A percentile compares a stretch with the other conserved stretches of the same genome.
These are phyloP conservation scores for Phytophthora pistaciae DNA, from an alignment of 352 stramenopile genomes.

Conservation along the genomic window DNA sequence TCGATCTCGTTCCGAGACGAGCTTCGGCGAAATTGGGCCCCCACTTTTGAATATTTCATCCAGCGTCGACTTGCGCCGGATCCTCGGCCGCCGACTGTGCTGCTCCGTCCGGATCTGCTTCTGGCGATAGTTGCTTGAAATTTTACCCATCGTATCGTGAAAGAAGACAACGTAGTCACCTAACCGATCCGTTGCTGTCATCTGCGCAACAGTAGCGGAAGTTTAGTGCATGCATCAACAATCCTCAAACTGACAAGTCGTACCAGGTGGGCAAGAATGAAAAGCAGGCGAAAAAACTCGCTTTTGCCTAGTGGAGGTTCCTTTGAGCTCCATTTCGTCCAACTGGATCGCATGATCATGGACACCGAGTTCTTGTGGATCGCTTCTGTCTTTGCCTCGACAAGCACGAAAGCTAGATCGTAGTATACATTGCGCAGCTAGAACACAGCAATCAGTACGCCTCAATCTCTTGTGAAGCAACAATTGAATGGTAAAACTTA, in stretches of 20 bases:
- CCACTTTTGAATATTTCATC: slow-evolving; percentile 34
- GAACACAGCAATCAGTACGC: not conserved
- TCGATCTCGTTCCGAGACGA: slow-evolving; percentile 24
- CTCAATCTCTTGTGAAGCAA: not conserved
- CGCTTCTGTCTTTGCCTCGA: slow-evolving; percentile 81
- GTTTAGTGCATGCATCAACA: slow-evolving; percentile 9
- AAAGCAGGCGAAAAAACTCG: slow-evolving; percentile 76
- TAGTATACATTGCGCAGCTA: slow-evolving; percentile 77
- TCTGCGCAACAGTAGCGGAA: slow-evolving; percentile 40
- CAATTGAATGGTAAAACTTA: slow-evolving; percentile 22
- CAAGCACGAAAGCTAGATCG: slow-evolving; percentile 75
- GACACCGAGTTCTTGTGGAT: slow-evolving; percentile 84
- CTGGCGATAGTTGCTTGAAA: slow-evolving; percentile 54
- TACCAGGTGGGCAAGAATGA: slow-evolving; percentile 82
- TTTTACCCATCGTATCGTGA: slow-evolving; percentile 71
- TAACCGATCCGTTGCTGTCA: slow-evolving; percentile 74
- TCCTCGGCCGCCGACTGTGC: slow-evolving; percentile 28
- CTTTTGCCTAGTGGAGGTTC: slow-evolving; percentile 58
- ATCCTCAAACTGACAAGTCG: not conserved
- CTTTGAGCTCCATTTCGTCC: slow-evolving; percentile 75
- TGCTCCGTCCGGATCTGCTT: slow-evolving; percentile 42
- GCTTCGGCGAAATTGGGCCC: slow-evolving; percentile 8
- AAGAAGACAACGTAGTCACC: slow-evolving; percentile 83
- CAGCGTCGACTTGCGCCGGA: slow-evolving; percentile 42
- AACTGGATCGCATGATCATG: slow-evolving; percentile 74